These are phyloP conservation scores for Astrocystis sublimbata DNA, from an alignment of 495 filamentous ascomycete genomes.

Conservation along the genomic window DNA sequence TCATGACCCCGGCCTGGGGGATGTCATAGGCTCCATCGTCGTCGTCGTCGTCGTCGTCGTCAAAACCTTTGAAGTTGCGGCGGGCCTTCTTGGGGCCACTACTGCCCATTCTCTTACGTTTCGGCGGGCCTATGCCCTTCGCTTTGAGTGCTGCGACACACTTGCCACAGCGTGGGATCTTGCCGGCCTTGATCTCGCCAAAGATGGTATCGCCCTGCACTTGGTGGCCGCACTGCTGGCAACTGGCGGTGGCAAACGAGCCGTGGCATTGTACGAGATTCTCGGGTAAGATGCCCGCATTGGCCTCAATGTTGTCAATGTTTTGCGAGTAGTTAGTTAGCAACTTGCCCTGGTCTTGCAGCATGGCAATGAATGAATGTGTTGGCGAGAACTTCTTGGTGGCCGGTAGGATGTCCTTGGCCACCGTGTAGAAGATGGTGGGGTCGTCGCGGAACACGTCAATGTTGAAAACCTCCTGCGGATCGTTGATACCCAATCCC, in stretches of 20 bases:
- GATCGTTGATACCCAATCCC: constrained; percentile 66
- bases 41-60: constrained; percentile 60
- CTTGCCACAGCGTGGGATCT: constrained; percentile 62
- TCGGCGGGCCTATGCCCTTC: constrained; percentile 39
- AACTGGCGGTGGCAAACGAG: constrained; percentile 89
- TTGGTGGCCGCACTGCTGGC: constrained; percentile 75
- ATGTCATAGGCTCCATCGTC: constrained; percentile 71
- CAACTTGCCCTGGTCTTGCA: constrained; percentile 86
- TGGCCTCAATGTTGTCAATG: constrained; percentile 93
- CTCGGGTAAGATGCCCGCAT: constrained; percentile 77
- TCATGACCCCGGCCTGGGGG: constrained; percentile 86
- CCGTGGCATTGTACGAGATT: constrained; percentile 97
- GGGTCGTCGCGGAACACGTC: constrained; percentile 82
- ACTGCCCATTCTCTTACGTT: constrained; percentile 75
- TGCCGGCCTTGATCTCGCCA: constrained; percentile 72
- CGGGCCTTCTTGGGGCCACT: constrained; percentile 63
- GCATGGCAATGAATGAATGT: constrained; percentile 91
- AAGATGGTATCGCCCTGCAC: constrained; percentile 80
- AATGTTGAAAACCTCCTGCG: constrained; percentile 95
- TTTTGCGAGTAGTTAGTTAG: constrained; percentile 98
- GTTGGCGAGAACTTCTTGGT: constrained; percentile 77
- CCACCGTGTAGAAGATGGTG: constrained; percentile 86
- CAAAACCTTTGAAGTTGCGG: constrained; percentile 49
- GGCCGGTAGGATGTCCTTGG: constrained; percentile 84
- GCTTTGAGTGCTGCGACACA: constrained; percentile 46